Percentiles rank a stretch among this genome's conserved stretches.
Conservation (phyloP, 1,284 basidiomycete species). For the Anthracocystis walkeri region DNA sequence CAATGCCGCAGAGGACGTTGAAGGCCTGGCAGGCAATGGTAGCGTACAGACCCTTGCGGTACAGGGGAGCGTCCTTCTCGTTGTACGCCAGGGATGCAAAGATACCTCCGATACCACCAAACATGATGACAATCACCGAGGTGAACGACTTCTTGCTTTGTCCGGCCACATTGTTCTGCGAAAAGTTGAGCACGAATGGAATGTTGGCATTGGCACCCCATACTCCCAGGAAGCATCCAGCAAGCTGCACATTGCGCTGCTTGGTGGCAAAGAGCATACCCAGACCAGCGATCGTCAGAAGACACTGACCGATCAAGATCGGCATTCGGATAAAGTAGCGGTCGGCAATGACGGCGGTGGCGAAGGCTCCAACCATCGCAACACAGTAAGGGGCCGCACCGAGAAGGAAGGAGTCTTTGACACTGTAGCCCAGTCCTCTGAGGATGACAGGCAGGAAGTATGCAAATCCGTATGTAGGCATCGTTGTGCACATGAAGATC, state of each 20-base stretch:
- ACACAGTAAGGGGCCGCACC: constrained; percentile 70
- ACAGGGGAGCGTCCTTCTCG: constrained; percentile 60
- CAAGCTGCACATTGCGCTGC: constrained; percentile 46
- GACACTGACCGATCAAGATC: constrained; percentile 67
- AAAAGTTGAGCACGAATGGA: constrained; percentile 57
- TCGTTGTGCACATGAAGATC: constrained; percentile 67
- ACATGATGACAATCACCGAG: constrained; percentile 70
- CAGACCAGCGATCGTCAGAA: constrained; percentile 69
- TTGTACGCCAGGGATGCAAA: constrained; percentile 69
- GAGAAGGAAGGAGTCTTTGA: constrained; percentile 54
- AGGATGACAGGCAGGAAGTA: constrained; percentile 72
- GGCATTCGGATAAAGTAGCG: constrained; percentile 67
- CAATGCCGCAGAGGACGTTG: constrained; percentile 46
- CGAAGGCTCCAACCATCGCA: constrained; percentile 68
- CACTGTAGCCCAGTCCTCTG: constrained; percentile 69
- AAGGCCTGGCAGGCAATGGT: constrained; percentile 55
- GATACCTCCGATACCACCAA: constrained; percentile 72
- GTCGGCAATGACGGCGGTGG: constrained; percentile 69
- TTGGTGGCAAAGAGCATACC: constrained; percentile 65
- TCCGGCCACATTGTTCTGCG: constrained; percentile 70
- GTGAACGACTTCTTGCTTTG: constrained; percentile 70
- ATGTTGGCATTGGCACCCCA: constrained; percentile 67
- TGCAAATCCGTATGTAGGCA: constrained; percentile 52
- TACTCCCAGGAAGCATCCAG: constrained; percentile 70
- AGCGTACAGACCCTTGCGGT: constrained; percentile 59